phyloP scores from a whole-genome alignment of 139 green algal genomes.

The Auxenochlorella pyrenoidosa region DNA sequence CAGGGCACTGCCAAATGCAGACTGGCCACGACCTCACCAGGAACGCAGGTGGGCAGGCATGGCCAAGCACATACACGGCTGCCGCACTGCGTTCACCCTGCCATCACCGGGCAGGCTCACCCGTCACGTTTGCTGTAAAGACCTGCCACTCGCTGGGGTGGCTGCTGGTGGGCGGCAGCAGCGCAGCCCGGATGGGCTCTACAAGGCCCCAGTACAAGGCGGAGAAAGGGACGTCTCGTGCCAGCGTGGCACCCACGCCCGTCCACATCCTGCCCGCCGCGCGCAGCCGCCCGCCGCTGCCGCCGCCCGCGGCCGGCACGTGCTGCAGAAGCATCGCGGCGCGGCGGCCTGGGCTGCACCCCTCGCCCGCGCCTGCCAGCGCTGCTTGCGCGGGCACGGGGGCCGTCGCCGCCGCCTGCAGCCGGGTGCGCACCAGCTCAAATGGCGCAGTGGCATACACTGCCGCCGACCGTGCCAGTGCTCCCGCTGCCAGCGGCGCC shows the following conservation, averaged over 20 bases:
- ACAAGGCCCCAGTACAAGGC: slow-evolving; percentile 93
- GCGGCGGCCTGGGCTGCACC: background rate
- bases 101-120: background rate
- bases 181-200: slow-evolving; percentile 76
- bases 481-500: slow-evolving; percentile 77
- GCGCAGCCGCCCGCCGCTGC: slow-evolving; percentile 11
- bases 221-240: slow-evolving; percentile 94
- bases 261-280: slow-evolving; percentile 71
- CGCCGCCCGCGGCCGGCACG: background rate
- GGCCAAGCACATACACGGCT: no score
- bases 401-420: slow-evolving; percentile 64
- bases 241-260: slow-evolving; percentile 83
- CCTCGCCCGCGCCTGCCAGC: background rate
- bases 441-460: slow-evolving; percentile 84
- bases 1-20: no score
- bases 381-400: background rate
- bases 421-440: slow-evolving; percentile 83
- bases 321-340: slow-evolving; percentile 35
- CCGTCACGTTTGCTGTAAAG: slow-evolving; percentile 66
- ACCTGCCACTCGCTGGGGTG: slow-evolving; percentile 49
- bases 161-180: slow-evolving; percentile 44
- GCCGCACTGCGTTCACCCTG: no score
- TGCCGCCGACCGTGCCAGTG: slow-evolving; percentile 67
- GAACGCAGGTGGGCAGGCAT: no score
- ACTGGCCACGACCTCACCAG: no score